phyloP scores from a whole-genome alignment of 345 rosid species.

The Ceriops tagal region DNA sequence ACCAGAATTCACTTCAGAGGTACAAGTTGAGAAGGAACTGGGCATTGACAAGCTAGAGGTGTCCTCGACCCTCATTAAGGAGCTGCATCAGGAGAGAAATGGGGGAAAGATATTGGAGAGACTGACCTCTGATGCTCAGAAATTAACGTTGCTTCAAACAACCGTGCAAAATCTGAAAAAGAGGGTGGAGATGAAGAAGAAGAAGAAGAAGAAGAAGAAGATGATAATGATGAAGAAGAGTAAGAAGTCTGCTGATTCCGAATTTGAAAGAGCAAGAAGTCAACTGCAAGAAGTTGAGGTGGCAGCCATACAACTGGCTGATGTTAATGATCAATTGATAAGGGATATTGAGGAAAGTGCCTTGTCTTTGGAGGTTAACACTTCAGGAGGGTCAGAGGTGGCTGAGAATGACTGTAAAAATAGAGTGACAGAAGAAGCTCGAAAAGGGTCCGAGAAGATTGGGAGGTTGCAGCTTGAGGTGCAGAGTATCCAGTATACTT shows the following conservation, averaged over 20 bases:
- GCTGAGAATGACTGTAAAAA: not conserved
- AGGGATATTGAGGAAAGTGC: slow-evolving; percentile 15
- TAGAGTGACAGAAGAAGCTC: slow-evolving; percentile 21
- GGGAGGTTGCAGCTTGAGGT: slow-evolving; percentile 25
- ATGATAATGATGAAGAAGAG: not conserved
- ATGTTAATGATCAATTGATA: slow-evolving; percentile 15
- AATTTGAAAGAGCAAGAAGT: slow-evolving; percentile 19
- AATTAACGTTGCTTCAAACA: slow-evolving; percentile 21
- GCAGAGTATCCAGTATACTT: slow-evolving; percentile 19
- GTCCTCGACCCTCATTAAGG: slow-evolving; percentile 34
- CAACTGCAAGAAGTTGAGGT: slow-evolving; percentile 29
- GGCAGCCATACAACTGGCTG: slow-evolving; percentile 16
- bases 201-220: slow-evolving; percentile 1
- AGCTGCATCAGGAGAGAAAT: slow-evolving; percentile 29
- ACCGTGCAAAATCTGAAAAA: slow-evolving; percentile 23
- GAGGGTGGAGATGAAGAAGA: slow-evolving; percentile 13
- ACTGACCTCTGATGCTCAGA: slow-evolving; percentile 26
- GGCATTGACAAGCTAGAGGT: slow-evolving; percentile 66
- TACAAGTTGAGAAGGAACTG: slow-evolving; percentile 61
- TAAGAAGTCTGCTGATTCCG: slow-evolving; percentile 15
- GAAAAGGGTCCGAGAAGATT: slow-evolving; percentile 23
- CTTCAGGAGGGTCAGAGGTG: slow-evolving; percentile 19
- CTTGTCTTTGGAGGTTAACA: slow-evolving; percentile 16
- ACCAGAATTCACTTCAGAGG: slow-evolving; percentile 41
- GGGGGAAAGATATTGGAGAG: slow-evolving; percentile 26